Evolutionary conservation across 1,139 yeast species (phyloP).

Genomic region (Scheffersomyces quercinus): DNA sequence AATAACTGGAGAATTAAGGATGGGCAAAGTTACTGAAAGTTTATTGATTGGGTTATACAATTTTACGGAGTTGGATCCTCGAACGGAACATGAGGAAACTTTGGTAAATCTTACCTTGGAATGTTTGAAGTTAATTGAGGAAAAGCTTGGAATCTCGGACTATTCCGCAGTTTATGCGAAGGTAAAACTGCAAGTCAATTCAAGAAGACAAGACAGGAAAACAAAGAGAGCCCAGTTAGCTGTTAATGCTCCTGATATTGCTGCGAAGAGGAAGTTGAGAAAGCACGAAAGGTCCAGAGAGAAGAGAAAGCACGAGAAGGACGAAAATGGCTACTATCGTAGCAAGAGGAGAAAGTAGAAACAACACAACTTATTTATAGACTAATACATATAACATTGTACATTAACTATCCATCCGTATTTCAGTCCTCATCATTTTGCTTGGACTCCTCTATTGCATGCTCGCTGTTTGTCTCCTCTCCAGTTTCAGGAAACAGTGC

Average conservation of each 20-base stretch:
- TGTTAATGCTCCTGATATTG: conserved; percentile 74
- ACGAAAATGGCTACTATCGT: conserved; percentile 75
- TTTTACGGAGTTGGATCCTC: conserved; percentile 47
- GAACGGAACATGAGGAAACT: conserved; percentile 43
- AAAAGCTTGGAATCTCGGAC: conserved; percentile 70
- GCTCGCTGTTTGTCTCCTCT: too few species aligned
- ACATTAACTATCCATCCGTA: too few species aligned
- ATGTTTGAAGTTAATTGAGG: conserved; percentile 67
- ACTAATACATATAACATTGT: too few species aligned
- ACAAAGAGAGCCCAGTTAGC: conserved; percentile 77
- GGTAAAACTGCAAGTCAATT: conserved; percentile 60
- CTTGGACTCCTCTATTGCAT: too few species aligned
- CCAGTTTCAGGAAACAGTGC: too few species aligned
- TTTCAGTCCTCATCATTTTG: too few species aligned
- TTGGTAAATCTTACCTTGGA: conserved; percentile 63
- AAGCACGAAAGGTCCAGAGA: conserved; percentile 77
- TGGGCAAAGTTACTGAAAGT: conserved; percentile 42
- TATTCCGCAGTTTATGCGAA: conserved; percentile 65
- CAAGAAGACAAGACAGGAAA: conserved; percentile 73
- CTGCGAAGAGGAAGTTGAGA: conserved; percentile 73
- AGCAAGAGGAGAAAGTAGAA: conserved; percentile 51
- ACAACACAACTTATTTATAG: too few species aligned
- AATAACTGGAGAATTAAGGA: conserved; percentile 36
- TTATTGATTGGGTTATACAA: conserved; percentile 63
- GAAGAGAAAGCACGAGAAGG: conserved; percentile 71